These are phyloP conservation scores for Arthrinium phaeospermum DNA, from an alignment of 2,329 filamentous ascomycete species.

Conservation along the genomic window DNA sequence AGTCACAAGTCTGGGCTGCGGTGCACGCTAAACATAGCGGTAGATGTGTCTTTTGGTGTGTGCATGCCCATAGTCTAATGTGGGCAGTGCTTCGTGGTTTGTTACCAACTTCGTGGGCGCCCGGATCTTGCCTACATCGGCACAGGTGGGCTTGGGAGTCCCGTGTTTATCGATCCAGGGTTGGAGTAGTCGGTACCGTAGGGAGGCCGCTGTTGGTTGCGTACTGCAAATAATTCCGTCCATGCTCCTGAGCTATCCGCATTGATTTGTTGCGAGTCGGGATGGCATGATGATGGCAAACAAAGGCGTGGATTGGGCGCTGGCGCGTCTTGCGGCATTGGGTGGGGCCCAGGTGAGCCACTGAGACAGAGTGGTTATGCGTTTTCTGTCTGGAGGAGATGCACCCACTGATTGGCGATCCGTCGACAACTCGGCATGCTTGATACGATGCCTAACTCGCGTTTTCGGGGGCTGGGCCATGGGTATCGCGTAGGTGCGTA, in stretches of 20 bases:
- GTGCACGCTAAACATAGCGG: not conserved
- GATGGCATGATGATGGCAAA: conserved; percentile 9
- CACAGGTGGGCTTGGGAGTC: not conserved
- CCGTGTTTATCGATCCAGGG: conserved; percentile 13
- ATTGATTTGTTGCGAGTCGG: conserved; percentile 7
- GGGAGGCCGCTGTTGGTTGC: not conserved
- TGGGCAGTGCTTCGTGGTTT: not conserved
- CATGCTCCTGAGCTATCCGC: conserved; percentile 1
- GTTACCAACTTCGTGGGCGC: conserved; percentile 3
- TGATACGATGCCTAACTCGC: not conserved
- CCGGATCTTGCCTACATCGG: conserved; percentile 5
- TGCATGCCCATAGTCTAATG: not conserved
- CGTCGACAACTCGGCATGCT: not conserved
- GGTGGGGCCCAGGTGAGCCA: not conserved
- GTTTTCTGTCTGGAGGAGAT: conserved; percentile 2
- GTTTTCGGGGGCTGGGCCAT: not conserved
- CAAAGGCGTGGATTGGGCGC: not conserved
- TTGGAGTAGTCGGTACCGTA: not conserved
- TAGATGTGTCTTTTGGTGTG: not conserved
- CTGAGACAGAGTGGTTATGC: conserved; percentile 15
- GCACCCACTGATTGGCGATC: not conserved
- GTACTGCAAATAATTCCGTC: not conserved
- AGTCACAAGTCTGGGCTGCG: not conserved
- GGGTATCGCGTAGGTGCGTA: not conserved
- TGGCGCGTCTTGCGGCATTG: conserved; percentile 13